Conservation (phyloP, 2,329 filamentous ascomycete species). For the Aspergillus fumigatiaffinis region DNA sequence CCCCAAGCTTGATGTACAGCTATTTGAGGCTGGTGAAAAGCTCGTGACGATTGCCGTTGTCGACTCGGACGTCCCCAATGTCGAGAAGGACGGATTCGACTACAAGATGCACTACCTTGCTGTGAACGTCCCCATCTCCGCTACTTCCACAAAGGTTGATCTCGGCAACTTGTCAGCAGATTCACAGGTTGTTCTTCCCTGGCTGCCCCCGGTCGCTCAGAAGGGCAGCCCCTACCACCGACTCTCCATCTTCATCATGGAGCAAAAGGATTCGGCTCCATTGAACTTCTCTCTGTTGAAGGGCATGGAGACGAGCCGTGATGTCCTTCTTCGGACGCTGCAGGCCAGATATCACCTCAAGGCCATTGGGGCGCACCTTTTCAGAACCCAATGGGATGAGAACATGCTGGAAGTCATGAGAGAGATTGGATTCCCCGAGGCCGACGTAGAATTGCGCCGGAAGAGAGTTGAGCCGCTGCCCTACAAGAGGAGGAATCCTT, state of each 20-base stretch:
- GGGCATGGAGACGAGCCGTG: constrained; percentile 49
- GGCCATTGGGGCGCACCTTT: constrained; percentile 79
- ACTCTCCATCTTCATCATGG: constrained; percentile 74
- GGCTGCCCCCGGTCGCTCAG: constrained; percentile 81
- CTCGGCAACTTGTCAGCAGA: constrained; percentile 58
- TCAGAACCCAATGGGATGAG: constrained; percentile 87
- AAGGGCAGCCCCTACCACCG: constrained; percentile 92
- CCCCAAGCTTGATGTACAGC: constrained; percentile 75
- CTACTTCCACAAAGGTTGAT: constrained; percentile 59
- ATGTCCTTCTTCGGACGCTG: constrained; percentile 75
- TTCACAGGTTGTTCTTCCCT: constrained; percentile 68
- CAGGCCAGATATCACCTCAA: constrained; percentile 64
- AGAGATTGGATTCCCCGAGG: constrained; percentile 68
- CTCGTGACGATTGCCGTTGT: constrained; percentile 81
- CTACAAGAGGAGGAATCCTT: constrained; percentile 57
- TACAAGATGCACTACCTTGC: constrained; percentile 87
- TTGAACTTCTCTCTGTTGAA: constrained; percentile 59
- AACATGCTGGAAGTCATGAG: constrained; percentile 83
- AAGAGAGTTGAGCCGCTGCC: constrained; percentile 68
- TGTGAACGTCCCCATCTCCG: constrained; percentile 64
- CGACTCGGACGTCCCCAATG: constrained; percentile 83
- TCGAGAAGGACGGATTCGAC: constrained; percentile 69
- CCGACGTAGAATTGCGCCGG: constrained; percentile 79
- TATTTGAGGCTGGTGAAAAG: constrained; percentile 76
- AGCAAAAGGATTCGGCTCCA: constrained; percentile 63